phyloP scores from a whole-genome alignment of 2,329 filamentous ascomycete genomes.

The Stagonosporopsis chrysanthemi region DNA sequence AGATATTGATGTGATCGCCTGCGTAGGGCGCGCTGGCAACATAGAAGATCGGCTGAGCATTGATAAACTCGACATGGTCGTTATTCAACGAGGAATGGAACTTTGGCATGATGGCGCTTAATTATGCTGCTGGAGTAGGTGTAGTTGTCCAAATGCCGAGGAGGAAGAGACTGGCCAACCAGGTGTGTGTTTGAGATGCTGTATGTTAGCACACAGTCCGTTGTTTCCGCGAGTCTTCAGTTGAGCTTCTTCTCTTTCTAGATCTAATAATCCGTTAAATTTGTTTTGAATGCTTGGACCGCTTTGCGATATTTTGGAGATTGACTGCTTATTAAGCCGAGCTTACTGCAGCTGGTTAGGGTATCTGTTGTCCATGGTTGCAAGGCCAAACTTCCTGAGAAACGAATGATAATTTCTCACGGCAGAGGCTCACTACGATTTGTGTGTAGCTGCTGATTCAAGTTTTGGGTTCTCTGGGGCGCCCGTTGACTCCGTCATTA shows the following conservation, averaged over 20 bases:
- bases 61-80: slow-evolving; percentile 68
- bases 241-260: neutral
- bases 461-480: no score
- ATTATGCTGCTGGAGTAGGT: neutral
- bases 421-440: no score
- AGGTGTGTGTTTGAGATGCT: neutral
- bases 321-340: slow-evolving; percentile 15
- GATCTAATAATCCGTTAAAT: neutral
- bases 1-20: slow-evolving; percentile 77
- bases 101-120: slow-evolving; percentile 60
- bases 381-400: neutral
- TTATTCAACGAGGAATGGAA: slow-evolving; percentile 64
- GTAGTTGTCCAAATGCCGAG: neutral
- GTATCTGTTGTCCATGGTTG: neutral
- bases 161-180: neutral
- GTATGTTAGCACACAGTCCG: neutral
- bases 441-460: no score
- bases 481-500: neutral
- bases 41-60: slow-evolving; percentile 76
- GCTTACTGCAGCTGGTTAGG: slow-evolving; percentile 18
- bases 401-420: no score
- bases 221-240: no score
- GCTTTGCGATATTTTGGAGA: slow-evolving; percentile 17
- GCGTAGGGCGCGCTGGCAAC: slow-evolving; percentile 73
- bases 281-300: slow-evolving; percentile 3